Base-by-base conservation (phyloP, 2,329 filamentous ascomycete genomes). In the Venturia aucupariae region DNA sequence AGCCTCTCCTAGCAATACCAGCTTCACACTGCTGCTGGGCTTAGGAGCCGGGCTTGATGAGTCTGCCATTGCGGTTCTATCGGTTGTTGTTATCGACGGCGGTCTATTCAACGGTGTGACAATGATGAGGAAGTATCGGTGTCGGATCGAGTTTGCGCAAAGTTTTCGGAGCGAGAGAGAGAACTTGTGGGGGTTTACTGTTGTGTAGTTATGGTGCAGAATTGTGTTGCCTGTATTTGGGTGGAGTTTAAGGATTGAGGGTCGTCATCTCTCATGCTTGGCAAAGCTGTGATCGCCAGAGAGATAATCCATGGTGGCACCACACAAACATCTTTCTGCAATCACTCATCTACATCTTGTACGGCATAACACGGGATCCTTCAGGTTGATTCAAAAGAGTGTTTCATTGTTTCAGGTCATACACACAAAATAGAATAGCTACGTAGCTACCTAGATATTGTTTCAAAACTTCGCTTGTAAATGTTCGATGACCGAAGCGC, bases 11-110 rank as follows among this genome's bases (percentile, higher is more conserved):
- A 99, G 87, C 74, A 99, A 85, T 69, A 99, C 94, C 71, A 99
- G 89, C 88, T 99, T 99, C 77, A 99, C 94, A 81, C 94, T 99
- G 86, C 92, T 97, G 83, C 92, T 97, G 68, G 94, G 94, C 82
- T 97, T 99, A 67, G 91, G 89, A 71, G 86, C 82, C 70, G 79
- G 76, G 70, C 80, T 78, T 74, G 84, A 81, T 74, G 86, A 81
- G 75, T 92, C 89, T 74, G 88, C 86, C 90, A 92, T 93, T 15
- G 64, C 30, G 27, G 51, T 35, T 32, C 3, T 55, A 4, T 55
- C 30, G 27, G 17, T 19, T 11, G 27, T 5, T 35, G 51, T 7
- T 55, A 27, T 55, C 27, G 27, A n/a, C 27, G 27, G 30, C 27
- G 51, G 27, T 55, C 51, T 35, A 55, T 35, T 5, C 3, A 10